These are phyloP conservation scores for Thalassiosira hispida DNA, from an alignment of 352 stramenopile genomes.

Conservation along the genomic window DNA sequence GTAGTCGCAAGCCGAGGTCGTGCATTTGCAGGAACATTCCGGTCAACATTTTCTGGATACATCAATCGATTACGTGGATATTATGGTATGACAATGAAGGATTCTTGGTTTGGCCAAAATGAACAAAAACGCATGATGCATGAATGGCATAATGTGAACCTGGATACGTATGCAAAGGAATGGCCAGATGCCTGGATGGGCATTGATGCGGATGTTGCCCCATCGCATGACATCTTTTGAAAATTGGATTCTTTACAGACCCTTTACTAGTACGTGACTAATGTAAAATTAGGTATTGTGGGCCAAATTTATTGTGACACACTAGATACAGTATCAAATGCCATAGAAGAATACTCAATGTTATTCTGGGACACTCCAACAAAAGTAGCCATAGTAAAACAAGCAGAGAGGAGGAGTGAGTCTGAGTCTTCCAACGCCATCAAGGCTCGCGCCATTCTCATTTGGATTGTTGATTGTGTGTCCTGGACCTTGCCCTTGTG, in stretches of 20 bases:
- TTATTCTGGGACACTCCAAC: slow-evolving; percentile 18
- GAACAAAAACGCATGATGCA: slow-evolving; percentile 60
- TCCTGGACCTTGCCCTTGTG: slow-evolving; percentile 5
- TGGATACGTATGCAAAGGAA: slow-evolving; percentile 67
- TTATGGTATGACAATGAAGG: slow-evolving; percentile 74
- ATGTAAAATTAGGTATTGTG: too few species aligned
- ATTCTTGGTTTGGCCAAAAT: slow-evolving; percentile 69
- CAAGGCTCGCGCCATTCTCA: background rate
- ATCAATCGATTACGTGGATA: slow-evolving; percentile 88
- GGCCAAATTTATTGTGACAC: too few species aligned
- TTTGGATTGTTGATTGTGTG: slow-evolving; percentile 5
- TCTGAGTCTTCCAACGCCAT: background rate
- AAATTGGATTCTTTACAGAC: background rate
- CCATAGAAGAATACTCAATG: too few species aligned
- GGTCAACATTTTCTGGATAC: slow-evolving; percentile 88
- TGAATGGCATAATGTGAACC: slow-evolving; percentile 60
- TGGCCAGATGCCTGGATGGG: slow-evolving; percentile 76
- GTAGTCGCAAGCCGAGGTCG: slow-evolving; percentile 81
- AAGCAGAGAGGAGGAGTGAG: slow-evolving; percentile 27
- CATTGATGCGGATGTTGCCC: slow-evolving; percentile 68
- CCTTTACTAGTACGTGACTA: too few species aligned
- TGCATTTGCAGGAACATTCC: slow-evolving; percentile 86
- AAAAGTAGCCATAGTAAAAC: slow-evolving; percentile 57
- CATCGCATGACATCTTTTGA: slow-evolving; percentile 65
- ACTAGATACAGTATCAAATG: too few species aligned